Percentiles rank a stretch among this genome's conserved stretches.
Evolutionary conservation across 169 alveolate species (phyloP).

Genomic region (Theileria luwenshuni): DNA sequence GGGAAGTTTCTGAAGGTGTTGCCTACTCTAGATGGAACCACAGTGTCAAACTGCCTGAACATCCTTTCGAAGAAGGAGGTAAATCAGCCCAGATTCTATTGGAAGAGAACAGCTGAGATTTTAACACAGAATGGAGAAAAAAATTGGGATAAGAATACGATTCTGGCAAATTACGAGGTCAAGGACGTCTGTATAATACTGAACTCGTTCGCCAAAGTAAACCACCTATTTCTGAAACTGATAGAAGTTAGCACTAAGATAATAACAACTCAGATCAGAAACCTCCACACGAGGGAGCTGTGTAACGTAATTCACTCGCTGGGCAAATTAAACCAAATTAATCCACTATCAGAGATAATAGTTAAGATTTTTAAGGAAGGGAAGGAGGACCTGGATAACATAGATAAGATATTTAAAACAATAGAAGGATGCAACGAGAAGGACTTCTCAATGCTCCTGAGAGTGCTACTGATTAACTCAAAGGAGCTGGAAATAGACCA

Average conservation of each 20-base stretch:
- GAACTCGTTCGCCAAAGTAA: slow-evolving; percentile 63
- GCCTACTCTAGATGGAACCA: slow-evolving; percentile 52
- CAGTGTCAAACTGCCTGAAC: slow-evolving; percentile 51
- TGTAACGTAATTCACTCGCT: slow-evolving; percentile 47
- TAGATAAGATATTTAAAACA: slow-evolving; percentile 8
- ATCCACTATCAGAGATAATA: slow-evolving; percentile 2
- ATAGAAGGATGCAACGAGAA: slow-evolving; percentile 21
- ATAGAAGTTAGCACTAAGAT: slow-evolving; percentile 20
- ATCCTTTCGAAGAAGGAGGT: slow-evolving; percentile 57
- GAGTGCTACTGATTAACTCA: slow-evolving; percentile 31
- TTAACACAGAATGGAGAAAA: neutral
- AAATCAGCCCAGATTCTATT: slow-evolving; percentile 22
- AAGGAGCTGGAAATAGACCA: neutral
- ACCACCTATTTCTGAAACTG: slow-evolving; percentile 10
- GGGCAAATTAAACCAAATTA: slow-evolving; percentile 13
- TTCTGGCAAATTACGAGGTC: slow-evolving; percentile 36
- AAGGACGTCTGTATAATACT: slow-evolving; percentile 54
- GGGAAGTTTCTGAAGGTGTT: slow-evolving; percentile 27
- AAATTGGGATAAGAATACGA: neutral
- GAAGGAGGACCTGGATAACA: neutral
- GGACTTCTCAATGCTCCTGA: slow-evolving; percentile 60
- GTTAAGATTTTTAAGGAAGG: slow-evolving; percentile 9
- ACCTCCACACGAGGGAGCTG: slow-evolving; percentile 21
- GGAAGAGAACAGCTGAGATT: slow-evolving; percentile 36
- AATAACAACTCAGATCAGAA: slow-evolving; percentile 22